Conservation (phyloP, 2,329 filamentous ascomycete genomes). For the Pseudomassariella vexata region DNA sequence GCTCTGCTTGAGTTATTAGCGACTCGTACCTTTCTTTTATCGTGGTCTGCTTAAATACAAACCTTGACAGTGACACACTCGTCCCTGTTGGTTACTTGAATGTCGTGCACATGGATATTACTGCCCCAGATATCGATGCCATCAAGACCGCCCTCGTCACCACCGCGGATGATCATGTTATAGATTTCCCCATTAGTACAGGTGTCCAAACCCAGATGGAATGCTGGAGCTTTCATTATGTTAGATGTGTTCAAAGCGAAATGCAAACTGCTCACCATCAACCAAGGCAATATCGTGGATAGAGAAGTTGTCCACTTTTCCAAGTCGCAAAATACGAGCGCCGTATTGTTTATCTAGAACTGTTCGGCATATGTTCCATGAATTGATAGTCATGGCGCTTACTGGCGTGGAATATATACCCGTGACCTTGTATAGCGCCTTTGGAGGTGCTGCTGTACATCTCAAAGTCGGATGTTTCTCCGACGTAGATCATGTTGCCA, state of each 20-base stretch:
- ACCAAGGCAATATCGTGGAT: not conserved
- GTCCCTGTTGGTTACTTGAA: constrained; percentile 43
- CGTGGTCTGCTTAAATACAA: too few relatives aligned
- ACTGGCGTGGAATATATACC: not conserved
- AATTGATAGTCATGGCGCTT: too few relatives aligned
- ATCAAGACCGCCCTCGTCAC: constrained; percentile 45
- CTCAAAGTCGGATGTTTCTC: not conserved
- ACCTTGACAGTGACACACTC: constrained; percentile 7
- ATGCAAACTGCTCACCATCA: too few relatives aligned
- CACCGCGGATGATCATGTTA: constrained; percentile 48
- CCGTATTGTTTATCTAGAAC: too few relatives aligned
- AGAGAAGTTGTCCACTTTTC: not conserved
- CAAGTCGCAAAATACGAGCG: not conserved
- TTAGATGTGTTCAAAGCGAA: too few relatives aligned
- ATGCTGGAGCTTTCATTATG: too few relatives aligned
- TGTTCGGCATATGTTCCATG: too few relatives aligned
- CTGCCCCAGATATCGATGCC: constrained; percentile 48
- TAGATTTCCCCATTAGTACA: constrained; percentile 40
- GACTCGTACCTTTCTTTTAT: too few relatives aligned
- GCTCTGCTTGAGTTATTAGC: too few relatives aligned
- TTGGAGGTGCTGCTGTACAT: constrained; percentile 1
- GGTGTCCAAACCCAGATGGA: not conserved
- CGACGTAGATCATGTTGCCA: not conserved
- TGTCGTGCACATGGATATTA: constrained; percentile 54
- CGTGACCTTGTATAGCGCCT: constrained; percentile 1